Evolutionary conservation across 2,329 filamentous ascomycete species (phyloP).

Genomic region (Aspergillus bombycis): DNA sequence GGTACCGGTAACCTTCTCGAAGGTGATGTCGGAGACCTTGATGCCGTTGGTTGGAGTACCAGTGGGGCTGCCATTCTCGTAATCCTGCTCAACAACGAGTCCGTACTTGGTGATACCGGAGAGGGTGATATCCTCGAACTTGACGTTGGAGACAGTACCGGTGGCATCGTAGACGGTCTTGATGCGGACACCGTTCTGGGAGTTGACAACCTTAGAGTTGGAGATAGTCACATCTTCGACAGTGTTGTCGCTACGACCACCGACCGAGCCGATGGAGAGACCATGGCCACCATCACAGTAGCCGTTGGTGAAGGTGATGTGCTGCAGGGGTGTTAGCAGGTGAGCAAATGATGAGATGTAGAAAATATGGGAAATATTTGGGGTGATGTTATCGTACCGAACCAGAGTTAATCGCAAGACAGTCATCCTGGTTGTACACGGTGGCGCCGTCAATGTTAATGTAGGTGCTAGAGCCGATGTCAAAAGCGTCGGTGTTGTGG

Average conservation of each 20-base stretch:
- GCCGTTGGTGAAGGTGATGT: slow-evolving; percentile 52
- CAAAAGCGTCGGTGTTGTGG: slow-evolving; percentile 65
- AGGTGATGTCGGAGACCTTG: slow-evolving; percentile 41
- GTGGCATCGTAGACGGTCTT: slow-evolving; percentile 59
- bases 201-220: slow-evolving; percentile 53
- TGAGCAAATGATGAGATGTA: neutral
- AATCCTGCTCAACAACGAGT: slow-evolving; percentile 58
- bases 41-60: slow-evolving; percentile 43
- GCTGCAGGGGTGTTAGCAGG: slow-evolving; percentile 20
- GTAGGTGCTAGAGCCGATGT: slow-evolving; percentile 54
- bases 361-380: neutral
- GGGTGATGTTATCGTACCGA: slow-evolving; percentile 19
- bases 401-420: slow-evolving; percentile 61
- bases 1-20: slow-evolving; percentile 39
- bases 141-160: slow-evolving; percentile 56
- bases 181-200: slow-evolving; percentile 25
- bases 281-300: slow-evolving; percentile 46
- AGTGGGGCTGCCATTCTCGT: slow-evolving; percentile 50
- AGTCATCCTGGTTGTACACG: slow-evolving; percentile 66
- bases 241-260: slow-evolving; percentile 54
- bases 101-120: slow-evolving; percentile 55
- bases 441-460: slow-evolving; percentile 57
- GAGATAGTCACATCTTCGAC: slow-evolving; percentile 57
- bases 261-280: slow-evolving; percentile 43
- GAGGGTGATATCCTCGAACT: slow-evolving; percentile 57